Conservation (phyloP, 2,329 filamentous ascomycete species). For the Pseudogymnoascus sp. region DNA sequence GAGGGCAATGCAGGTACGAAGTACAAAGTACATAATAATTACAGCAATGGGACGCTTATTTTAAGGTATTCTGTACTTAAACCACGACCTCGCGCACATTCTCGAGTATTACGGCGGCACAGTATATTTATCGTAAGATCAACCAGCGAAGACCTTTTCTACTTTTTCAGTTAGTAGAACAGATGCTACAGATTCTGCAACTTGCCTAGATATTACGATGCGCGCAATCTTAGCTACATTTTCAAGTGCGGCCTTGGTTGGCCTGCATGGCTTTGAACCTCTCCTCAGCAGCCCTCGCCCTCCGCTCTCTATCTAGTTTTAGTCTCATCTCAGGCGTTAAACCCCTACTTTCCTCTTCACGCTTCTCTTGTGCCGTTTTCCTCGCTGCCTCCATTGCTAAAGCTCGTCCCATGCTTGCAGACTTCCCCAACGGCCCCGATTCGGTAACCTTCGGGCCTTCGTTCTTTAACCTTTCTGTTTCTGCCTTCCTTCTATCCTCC, state of each 20-base stretch:
- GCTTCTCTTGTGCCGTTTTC: slow-evolving; percentile 70
- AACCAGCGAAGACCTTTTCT: neutral
- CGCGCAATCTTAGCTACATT: neutral
- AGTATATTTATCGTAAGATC: neutral
- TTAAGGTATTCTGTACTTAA: neutral
- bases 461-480: slow-evolving; percentile 61
- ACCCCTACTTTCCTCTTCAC: slow-evolving; percentile 76
- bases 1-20: neutral
- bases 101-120: neutral
- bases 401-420: slow-evolving; percentile 40
- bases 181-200: neutral
- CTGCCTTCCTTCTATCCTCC: slow-evolving; percentile 59
- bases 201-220: neutral
- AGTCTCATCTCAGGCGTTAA: slow-evolving; percentile 81
- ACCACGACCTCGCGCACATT: neutral
- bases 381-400: slow-evolving; percentile 46
- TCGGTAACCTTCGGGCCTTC: slow-evolving; percentile 53
- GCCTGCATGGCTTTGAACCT: slow-evolving; percentile 61
- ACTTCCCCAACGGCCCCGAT: slow-evolving; percentile 26
- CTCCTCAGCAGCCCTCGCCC: slow-evolving; percentile 87
- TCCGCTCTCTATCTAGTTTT: slow-evolving; percentile 76
- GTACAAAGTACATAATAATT: neutral
- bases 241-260: neutral
- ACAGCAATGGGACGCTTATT: neutral
- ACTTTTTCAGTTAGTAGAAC: neutral